These are phyloP conservation scores for Thielaviopsis ethacetica DNA, from an alignment of 2,329 filamentous ascomycete genomes.

Conservation along the genomic window DNA sequence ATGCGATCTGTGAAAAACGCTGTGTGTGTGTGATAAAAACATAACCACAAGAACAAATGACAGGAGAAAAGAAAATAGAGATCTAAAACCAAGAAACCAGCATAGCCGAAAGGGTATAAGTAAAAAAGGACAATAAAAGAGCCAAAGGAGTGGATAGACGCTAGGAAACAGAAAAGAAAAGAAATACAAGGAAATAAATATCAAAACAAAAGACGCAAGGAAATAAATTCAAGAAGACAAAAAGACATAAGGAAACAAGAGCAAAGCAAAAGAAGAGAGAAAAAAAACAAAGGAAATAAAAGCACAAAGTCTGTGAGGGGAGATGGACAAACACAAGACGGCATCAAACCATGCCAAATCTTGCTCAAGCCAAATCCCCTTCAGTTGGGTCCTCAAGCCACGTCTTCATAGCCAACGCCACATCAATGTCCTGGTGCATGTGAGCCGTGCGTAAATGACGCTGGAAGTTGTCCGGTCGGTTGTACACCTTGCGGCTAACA, in stretches of 20 bases:
- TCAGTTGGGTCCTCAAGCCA: conserved; percentile 3
- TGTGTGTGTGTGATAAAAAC: neutral
- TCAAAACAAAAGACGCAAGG: neutral
- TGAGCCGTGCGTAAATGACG: conserved; percentile 16
- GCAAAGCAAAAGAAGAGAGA: neutral
- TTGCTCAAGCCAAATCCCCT: neutral
- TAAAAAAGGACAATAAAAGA: neutral
- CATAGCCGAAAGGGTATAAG: neutral
- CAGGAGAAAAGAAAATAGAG: neutral
- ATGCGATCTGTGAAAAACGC: neutral
- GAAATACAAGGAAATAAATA: neutral
- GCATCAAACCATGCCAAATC: too few relatives aligned
- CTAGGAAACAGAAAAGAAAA: neutral
- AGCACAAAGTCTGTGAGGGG: too few relatives aligned
- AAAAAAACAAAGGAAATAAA: neutral
- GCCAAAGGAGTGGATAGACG: neutral
- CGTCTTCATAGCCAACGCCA: conserved; percentile 5
- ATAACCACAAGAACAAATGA: conserved; percentile 2
- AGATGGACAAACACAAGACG: too few relatives aligned
- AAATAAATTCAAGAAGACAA: neutral
- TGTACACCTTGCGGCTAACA: conserved; percentile 16
- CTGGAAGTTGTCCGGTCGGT: conserved; percentile 17
- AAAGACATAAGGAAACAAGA: neutral
- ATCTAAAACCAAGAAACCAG: neutral
- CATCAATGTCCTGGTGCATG: conserved; percentile 9